Base-by-base conservation (phyloP, 2,329 filamentous ascomycete genomes). In the Fusarium hainanense region DNA sequence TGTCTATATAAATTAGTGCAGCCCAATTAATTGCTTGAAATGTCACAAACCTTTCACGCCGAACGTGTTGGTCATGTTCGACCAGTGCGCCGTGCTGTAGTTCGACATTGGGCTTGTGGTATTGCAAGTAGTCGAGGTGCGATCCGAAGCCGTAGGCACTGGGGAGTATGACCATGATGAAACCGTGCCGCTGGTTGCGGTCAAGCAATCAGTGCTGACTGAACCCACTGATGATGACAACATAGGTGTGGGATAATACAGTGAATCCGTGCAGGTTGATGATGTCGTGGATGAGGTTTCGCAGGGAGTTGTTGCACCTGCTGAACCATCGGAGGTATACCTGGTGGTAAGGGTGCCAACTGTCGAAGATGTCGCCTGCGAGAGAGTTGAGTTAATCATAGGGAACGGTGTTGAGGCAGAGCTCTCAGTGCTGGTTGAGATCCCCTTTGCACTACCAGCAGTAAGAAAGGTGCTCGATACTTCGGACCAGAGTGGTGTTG, bases 61-160 rank as follows among this genome's bases (percentile, higher is more conserved):
- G 54, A 55, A 54, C 4, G 63, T 57, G 32, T 54, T 51, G 11
- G 67, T 74, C 20, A 32, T 44, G 46, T 72, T 74, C 14, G 42
- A 50, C 73, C 73, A 72, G 52, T 54, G 58, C 27, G 50, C 58
- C 20, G 58, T 62, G 16, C 52, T 66, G 54, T 66, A 69, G 40
- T 47, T 49, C 40, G 52, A 44, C 41, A 43, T 62, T 12, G 62
- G 55, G 60, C 65, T 68, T 42, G 75, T 74, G 40, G 68, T 69
- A 52, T 73, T 73, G 48, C 74, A 77, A n/a, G 54, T 49, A 28
- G 66, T 70, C 16, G 71, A 71, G 13, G 54, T 37, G 30, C 62
- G 46, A 23, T 34, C 49, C 13, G 49, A 25, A 7, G 51, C 51
- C 23, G 52, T 72, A 11, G 65, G 57, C 11, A 58, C 21, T 18